Conservation (phyloP, 768 basidiomycete species). For the Crucibulum laeve region DNA sequence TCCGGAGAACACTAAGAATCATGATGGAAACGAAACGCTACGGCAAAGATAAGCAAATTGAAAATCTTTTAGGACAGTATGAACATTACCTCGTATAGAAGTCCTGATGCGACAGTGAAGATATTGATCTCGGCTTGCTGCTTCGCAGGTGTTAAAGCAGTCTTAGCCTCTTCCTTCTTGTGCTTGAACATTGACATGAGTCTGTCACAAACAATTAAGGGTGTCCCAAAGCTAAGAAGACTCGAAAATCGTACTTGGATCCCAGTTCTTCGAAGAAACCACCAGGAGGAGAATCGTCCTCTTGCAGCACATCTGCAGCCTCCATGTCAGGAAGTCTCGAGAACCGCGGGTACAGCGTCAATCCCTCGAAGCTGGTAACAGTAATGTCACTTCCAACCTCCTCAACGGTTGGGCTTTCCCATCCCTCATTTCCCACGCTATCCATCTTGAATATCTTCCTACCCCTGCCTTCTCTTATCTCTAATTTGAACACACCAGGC, state of each 20-base stretch:
- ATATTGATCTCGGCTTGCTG: slow-evolving; percentile 93
- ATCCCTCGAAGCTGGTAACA: slow-evolving; percentile 85
- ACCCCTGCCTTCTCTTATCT: slow-evolving; percentile 80
- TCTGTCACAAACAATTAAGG: slow-evolving; percentile 23
- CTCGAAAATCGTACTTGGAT: slow-evolving; percentile 39
- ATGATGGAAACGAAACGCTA: slow-evolving; percentile 98
- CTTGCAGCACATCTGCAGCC: slow-evolving; percentile 68
- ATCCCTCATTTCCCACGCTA: slow-evolving; percentile 86
- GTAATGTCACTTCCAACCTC: slow-evolving; percentile 72
- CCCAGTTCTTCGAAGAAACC: slow-evolving; percentile 45
- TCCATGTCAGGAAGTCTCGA: slow-evolving; percentile 73
- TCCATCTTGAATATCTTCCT: slow-evolving; percentile 77
- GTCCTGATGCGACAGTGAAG: slow-evolving; percentile 96
- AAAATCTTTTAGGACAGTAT: not conserved
- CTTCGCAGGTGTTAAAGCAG: slow-evolving; percentile 18
- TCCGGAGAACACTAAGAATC: slow-evolving; percentile 92
- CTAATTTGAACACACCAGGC: slow-evolving; percentile 82
- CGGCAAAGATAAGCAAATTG: slow-evolving; percentile 4
- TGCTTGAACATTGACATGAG: slow-evolving; percentile 40
- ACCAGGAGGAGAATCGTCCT: slow-evolving; percentile 18
- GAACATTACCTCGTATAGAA: slow-evolving; percentile 82
- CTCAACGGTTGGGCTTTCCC: slow-evolving; percentile 72
- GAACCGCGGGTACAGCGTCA: slow-evolving; percentile 84
- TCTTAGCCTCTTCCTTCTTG: slow-evolving; percentile 21
- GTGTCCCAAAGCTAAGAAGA: slow-evolving; percentile 3